A percentile compares a stretch with the other conserved stretches of the same genome.
Evolutionary conservation across 176 grass and related monocot species (phyloP).

Genomic region (Zoysia pacifica): DNA sequence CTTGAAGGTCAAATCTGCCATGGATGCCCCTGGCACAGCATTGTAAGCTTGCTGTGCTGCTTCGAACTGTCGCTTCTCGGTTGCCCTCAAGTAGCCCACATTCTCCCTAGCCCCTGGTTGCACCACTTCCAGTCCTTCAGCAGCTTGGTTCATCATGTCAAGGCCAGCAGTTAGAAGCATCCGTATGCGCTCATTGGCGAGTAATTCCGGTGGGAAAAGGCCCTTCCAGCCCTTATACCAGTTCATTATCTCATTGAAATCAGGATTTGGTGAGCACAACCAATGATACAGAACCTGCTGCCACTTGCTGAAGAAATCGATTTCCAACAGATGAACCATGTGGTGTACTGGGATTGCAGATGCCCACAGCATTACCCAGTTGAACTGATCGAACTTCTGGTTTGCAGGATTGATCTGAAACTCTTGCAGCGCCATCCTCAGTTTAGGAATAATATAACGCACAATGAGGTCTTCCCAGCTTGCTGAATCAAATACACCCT

Average conservation of each 20-base stretch:
- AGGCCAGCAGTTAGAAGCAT: conserved; percentile 66
- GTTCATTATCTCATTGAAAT: conserved; percentile 81
- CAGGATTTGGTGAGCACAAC: conserved; percentile 72
- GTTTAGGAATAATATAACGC: conserved; percentile 73
- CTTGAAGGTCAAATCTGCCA: conserved; percentile 82
- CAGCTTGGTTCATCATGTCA: conserved; percentile 92
- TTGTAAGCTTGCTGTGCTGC: conserved; percentile 62
- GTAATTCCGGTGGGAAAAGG: conserved; percentile 71
- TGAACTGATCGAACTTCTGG: conserved; percentile 79
- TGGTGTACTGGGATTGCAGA: conserved; percentile 73
- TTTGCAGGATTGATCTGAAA: conserved; percentile 81
- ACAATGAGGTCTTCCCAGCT: conserved; percentile 85
- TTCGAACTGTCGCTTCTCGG: conserved; percentile 79
- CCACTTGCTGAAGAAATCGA: conserved; percentile 93
- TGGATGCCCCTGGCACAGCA: conserved; percentile 36
- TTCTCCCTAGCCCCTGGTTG: conserved; percentile 73
- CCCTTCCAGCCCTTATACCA: conserved; percentile 91
- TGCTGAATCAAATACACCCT: conserved; percentile 75
- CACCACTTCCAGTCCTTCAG: conserved; percentile 70
- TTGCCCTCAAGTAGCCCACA: conserved; percentile 62
- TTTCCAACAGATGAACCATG: conserved; percentile 87
- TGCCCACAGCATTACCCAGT: conserved; percentile 85
- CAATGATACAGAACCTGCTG: conserved; percentile 82
- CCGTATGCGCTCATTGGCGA: conserved; percentile 72
- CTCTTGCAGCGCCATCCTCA: conserved; percentile 66